Base-by-base conservation (phyloP, 2,329 filamentous ascomycete species). In the Pseudohalonectria lignicola region DNA sequence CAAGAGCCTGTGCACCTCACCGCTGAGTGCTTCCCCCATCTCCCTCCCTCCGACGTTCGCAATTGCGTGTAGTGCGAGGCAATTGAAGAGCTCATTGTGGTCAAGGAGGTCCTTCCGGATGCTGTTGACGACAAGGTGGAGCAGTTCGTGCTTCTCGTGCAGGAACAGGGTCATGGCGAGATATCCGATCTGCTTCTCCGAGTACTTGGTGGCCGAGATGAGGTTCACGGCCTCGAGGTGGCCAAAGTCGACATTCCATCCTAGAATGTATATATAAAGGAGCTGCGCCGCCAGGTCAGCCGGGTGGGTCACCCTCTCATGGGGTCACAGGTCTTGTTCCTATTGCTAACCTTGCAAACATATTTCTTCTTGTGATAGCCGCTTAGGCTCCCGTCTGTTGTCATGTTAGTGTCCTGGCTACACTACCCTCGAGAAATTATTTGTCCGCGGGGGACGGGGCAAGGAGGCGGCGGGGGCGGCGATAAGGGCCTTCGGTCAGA, bases 291-390 rank as follows among this genome's bases (percentile, higher is more conserved):
- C n/a, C n/a, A n/a, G 47, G 38, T n/a, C n/a, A n/a, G n/a, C n/a
- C n/a, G n/a, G n/a, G n/a, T n/a, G n/a, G n/a, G n/a, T n/a, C n/a
- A n/a, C n/a, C n/a, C n/a, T n/a, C n/a, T n/a, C n/a, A n/a, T n/a
- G n/a, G n/a, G n/a, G n/a, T n/a, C n/a, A n/a, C n/a, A n/a, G n/a
- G n/a, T n/a, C n/a, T n/a, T n/a, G n/a, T n/a, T n/a, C n/a, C n/a
- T n/a, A n/a, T n/a, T n/a, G 16, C 57, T 39, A 64, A 78, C 74
- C 69, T 98, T 98, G 85, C 92, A 98, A 49, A 98, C 92, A 59
- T 98, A 98, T 83, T 98, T 98, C 75, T 98, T 98, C 71, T 93
- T 95, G 69, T 95, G 87, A 57, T 98, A 98, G 48, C 92, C 93
- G 56, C 82, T 94, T 41, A 98, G 68, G 55, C 74, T 92, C 47